Percentiles rank a stretch among this genome's conserved stretches.
phyloP scores from a whole-genome alignment of 2,329 filamentous ascomycete species.

The Beauveria asiatica region DNA sequence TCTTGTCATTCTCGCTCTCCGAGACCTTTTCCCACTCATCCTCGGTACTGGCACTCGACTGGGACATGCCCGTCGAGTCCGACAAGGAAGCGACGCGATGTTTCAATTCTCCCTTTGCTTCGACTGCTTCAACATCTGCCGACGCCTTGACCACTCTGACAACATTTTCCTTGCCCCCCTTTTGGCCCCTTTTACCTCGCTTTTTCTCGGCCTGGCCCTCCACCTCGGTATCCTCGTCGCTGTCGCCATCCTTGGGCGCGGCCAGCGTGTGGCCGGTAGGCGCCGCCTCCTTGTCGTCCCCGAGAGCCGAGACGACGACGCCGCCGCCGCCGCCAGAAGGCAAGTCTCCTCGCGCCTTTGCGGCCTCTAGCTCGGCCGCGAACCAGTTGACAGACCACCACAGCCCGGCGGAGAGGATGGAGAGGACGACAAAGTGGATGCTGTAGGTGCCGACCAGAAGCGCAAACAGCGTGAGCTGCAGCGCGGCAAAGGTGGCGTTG shows the following conservation, averaged over 20 bases:
- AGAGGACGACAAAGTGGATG: conserved; percentile 81
- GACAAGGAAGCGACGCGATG: conserved; percentile 29
- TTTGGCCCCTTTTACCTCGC: conserved; percentile 13
- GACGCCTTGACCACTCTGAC: conserved; percentile 14
- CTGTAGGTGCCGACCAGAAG: conserved; percentile 78
- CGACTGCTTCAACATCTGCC: conserved; percentile 34
- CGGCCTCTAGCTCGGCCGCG: conserved; percentile 52
- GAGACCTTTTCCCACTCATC: conserved; percentile 97
- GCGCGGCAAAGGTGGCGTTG: conserved; percentile 77
- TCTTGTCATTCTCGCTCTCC: conserved; percentile 56
- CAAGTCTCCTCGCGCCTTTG: conserved; percentile 27
- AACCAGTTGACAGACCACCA: conserved; percentile 99
- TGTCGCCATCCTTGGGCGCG: conserved; percentile 21
- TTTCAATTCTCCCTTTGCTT: conserved; percentile 40
- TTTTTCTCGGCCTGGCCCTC: conserved; percentile 23
- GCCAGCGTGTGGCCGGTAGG: conserved; percentile 9
- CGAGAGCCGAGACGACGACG: conserved; percentile 6
- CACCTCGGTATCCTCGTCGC: conserved; percentile 38
- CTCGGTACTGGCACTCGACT: conserved; percentile 67
- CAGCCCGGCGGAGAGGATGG: conserved; percentile 66
- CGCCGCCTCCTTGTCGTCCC: conserved; percentile 19
- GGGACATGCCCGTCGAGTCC: conserved; percentile 31
- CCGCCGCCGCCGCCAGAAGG: conserved; percentile 1
- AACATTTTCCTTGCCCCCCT: conserved; percentile 7
- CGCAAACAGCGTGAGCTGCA: conserved; percentile 68